Evolutionary conservation across 805 yeast species (phyloP).

Genomic region (Lipomyces anomalus): DNA sequence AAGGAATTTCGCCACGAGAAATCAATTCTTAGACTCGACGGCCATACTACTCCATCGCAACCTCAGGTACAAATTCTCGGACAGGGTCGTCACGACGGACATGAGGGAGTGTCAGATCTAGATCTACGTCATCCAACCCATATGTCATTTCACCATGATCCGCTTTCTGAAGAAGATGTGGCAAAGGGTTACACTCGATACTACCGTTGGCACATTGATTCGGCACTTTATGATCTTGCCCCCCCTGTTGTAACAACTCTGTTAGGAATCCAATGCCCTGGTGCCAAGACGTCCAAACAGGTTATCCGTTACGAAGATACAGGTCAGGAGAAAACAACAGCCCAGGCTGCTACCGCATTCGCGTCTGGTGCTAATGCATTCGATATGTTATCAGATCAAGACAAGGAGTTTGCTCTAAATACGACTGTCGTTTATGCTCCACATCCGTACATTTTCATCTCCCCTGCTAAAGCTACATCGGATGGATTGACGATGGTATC

Average conservation of each 20-base stretch:
- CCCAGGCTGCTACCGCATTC: conserved; percentile 87
- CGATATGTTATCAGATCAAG: conserved; percentile 58
- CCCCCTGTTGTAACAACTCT: conserved; percentile 85
- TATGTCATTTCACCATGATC: conserved; percentile 66
- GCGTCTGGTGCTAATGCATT: conserved; percentile 80
- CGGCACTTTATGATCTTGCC: conserved; percentile 77
- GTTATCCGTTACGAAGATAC: conserved; percentile 61
- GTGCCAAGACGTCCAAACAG: conserved; percentile 41
- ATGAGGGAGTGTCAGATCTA: conserved; percentile 53
- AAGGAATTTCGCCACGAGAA: conserved; percentile 62
- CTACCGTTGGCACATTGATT: conserved; percentile 92
- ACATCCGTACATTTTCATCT: conserved; percentile 82
- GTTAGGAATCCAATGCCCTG: conserved; percentile 74
- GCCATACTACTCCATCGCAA: conserved; percentile 68
- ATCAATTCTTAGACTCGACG: conserved; percentile 73
- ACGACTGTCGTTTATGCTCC: conserved; percentile 88
- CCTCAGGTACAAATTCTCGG: conserved; percentile 92
- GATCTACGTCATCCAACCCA: conserved; percentile 79
- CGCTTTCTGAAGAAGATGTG: conserved; percentile 59
- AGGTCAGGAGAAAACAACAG: conserved; percentile 57
- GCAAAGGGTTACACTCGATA: conserved; percentile 63
- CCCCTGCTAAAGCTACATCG: conserved; percentile 72
- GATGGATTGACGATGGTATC: conserved; percentile 84
- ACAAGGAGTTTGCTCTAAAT: conserved; percentile 64
- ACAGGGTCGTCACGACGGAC: conserved; percentile 57